These are phyloP conservation scores for Mortierella alpina DNA, from an alignment of 192 early-diverging fungal genomes.

Conservation along the genomic window DNA sequence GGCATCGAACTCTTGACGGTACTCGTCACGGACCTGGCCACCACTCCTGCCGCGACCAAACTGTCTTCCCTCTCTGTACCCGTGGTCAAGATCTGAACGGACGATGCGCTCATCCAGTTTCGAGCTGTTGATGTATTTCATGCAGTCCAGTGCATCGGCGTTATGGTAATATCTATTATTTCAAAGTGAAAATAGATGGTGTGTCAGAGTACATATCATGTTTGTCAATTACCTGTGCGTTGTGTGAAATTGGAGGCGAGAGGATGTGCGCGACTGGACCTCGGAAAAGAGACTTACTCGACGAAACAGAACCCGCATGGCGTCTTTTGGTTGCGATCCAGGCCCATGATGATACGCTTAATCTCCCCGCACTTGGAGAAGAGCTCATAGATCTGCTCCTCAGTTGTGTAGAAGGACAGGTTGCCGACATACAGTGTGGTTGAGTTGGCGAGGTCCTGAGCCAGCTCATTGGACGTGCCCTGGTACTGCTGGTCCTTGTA, in stretches of 20 bases:
- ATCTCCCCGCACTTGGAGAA: constrained; percentile 98
- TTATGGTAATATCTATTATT: constrained; percentile 84
- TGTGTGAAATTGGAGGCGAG: not conserved
- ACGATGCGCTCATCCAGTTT: constrained; percentile 96
- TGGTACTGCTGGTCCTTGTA: constrained; percentile 90
- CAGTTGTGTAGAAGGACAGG: constrained; percentile 96
- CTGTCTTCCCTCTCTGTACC: constrained; percentile 92
- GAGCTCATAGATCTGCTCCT: constrained; percentile 97
- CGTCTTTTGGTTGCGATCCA: constrained; percentile 91
- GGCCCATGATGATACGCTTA: constrained; percentile 98
- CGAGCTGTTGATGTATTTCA: constrained; percentile 94
- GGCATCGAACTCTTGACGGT: constrained; percentile 93
- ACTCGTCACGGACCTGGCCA: constrained; percentile 96
- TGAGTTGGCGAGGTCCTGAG: constrained; percentile 65
- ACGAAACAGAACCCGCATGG: constrained; percentile 99
- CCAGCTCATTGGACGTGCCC: constrained; percentile 60
- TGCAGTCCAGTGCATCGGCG: constrained; percentile 90
- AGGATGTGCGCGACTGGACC: not conserved
- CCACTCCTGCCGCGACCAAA: constrained; percentile 95
- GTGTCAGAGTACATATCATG: not conserved
- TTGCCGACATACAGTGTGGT: constrained; percentile 97
- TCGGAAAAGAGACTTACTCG: constrained; percentile 71
- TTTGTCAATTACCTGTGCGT: not conserved
- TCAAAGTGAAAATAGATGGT: not conserved
- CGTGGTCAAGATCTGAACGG: constrained; percentile 95